phyloP scores from a whole-genome alignment of 2,329 filamentous ascomycete genomes.

The Neopestalotiopsis rosae region DNA sequence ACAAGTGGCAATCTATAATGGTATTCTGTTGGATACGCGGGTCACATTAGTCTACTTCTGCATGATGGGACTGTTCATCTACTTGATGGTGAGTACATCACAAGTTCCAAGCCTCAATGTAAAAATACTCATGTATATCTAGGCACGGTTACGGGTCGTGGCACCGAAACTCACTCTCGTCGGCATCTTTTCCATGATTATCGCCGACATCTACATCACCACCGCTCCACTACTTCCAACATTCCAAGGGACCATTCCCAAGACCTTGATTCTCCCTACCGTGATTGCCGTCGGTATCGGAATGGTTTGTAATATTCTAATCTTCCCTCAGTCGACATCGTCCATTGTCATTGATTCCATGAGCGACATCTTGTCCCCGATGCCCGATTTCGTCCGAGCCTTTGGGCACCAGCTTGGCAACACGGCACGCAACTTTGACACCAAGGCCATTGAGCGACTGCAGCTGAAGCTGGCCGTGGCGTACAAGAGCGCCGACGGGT shows the following conservation, averaged over 20 bases:
- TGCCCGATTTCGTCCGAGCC: constrained; percentile 3
- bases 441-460: not conserved
- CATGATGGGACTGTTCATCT: constrained; percentile 14
- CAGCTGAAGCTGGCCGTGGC: not conserved
- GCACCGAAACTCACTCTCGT: constrained; percentile 11
- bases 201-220: constrained; percentile 4
- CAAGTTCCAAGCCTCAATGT: too few relatives aligned
- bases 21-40: constrained; percentile 6
- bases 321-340: constrained; percentile 12
- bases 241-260: constrained; percentile 9
- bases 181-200: constrained; percentile 9
- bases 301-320: constrained; percentile 5
- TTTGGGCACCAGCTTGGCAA: not conserved
- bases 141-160: constrained; percentile 6
- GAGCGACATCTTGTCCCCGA: not conserved
- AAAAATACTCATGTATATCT: not conserved
- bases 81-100: not conserved
- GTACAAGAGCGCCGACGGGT: not conserved
- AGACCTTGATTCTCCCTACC: constrained; percentile 1
- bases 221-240: constrained; percentile 1
- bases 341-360: not conserved
- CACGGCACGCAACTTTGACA: not conserved
- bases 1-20: constrained; percentile 3
- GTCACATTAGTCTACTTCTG: constrained; percentile 8
- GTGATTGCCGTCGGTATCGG: constrained; percentile 9